Conservation (phyloP, 768 basidiomycete species). For the Rhodotorula babjevae region DNA sequence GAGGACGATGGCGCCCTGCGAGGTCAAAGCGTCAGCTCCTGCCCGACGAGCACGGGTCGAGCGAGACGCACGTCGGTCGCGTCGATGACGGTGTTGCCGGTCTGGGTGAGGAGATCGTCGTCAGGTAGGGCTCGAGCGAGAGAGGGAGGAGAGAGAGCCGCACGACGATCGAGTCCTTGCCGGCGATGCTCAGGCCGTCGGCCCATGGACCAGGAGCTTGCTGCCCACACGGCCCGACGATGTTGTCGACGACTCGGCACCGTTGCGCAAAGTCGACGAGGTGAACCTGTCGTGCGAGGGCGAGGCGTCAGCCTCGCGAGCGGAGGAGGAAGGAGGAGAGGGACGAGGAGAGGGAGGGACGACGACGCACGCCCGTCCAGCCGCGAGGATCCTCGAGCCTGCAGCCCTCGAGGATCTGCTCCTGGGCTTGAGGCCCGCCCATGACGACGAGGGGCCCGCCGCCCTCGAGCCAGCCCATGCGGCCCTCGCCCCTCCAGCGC, state of each 20-base stretch:
- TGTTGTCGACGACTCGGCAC: slow-evolving; percentile 34
- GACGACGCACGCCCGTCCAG: slow-evolving; percentile 38
- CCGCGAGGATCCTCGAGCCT: slow-evolving; percentile 41
- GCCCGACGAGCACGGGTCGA: background rate
- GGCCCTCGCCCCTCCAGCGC: slow-evolving; percentile 30
- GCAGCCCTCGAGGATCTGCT: slow-evolving; percentile 38
- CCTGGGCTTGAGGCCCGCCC: slow-evolving; percentile 43
- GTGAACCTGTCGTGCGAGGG: slow-evolving; percentile 23
- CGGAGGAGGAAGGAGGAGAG: background rate
- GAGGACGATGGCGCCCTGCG: slow-evolving; percentile 40
- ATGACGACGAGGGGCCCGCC: slow-evolving; percentile 43
- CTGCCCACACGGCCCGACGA: slow-evolving; percentile 40
- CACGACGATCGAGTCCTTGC: slow-evolving; percentile 46
- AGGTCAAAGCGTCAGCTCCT: no score
- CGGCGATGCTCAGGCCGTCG: slow-evolving; percentile 50
- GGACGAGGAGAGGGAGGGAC: background rate
- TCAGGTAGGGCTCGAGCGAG: background rate
- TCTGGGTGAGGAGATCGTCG: no score
- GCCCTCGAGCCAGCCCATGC: slow-evolving; percentile 45
- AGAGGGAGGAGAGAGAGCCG: slow-evolving; percentile 34
- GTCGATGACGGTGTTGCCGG: slow-evolving; percentile 47
- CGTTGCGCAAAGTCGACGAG: slow-evolving; percentile 35
- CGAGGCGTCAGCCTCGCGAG: background rate
- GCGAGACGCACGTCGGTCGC: slow-evolving; percentile 49
- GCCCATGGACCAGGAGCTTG: slow-evolving; percentile 50